A percentile compares a stretch with the other conserved stretches of the same genome.
phyloP scores from a whole-genome alignment of 371 early-diverging fungal genomes.

The Zopfochytrium polystomum region DNA sequence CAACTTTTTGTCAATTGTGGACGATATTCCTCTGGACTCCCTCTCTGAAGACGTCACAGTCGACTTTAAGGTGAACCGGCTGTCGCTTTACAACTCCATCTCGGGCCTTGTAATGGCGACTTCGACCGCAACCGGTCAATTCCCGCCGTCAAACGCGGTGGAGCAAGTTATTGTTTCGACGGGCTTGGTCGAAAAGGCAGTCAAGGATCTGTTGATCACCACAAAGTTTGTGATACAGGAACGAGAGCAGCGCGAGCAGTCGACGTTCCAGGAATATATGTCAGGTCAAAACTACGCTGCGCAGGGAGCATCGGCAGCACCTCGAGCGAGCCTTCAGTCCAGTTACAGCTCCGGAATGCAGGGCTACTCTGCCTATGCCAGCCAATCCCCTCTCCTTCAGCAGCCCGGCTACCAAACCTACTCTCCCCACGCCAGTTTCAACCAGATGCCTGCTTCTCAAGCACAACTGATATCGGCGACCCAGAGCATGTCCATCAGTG shows the following conservation, averaged over 20 bases:
- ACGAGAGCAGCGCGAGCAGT: slow-evolving; percentile 43
- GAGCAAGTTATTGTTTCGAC: slow-evolving; percentile 44
- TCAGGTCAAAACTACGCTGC: too few species aligned
- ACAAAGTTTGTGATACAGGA: slow-evolving; percentile 48
- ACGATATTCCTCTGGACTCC: slow-evolving; percentile 40
- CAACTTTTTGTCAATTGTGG: slow-evolving; percentile 44
- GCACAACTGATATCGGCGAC: too few species aligned
- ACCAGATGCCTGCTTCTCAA: too few species aligned
- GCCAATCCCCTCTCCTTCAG: too few species aligned
- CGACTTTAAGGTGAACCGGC: slow-evolving; percentile 64
- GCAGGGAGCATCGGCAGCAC: too few species aligned
- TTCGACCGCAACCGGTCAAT: slow-evolving; percentile 57
- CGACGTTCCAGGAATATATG: slow-evolving; percentile 45
- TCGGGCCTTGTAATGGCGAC: slow-evolving; percentile 66
- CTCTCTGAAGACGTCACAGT: slow-evolving; percentile 44
- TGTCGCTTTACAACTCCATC: slow-evolving; percentile 64
- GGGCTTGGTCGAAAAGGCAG: slow-evolving; percentile 40
- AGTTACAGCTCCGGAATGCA: too few species aligned
- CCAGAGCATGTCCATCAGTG: too few species aligned
- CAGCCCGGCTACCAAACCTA: too few species aligned
- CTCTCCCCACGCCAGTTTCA: too few species aligned
- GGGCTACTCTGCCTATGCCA: too few species aligned
- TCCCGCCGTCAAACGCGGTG: slow-evolving; percentile 40
- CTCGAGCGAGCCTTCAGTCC: too few species aligned
- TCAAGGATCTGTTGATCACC: slow-evolving; percentile 42